Base-by-base conservation (phyloP, 768 basidiomycete genomes). In the Termitomyces sp. region DNA sequence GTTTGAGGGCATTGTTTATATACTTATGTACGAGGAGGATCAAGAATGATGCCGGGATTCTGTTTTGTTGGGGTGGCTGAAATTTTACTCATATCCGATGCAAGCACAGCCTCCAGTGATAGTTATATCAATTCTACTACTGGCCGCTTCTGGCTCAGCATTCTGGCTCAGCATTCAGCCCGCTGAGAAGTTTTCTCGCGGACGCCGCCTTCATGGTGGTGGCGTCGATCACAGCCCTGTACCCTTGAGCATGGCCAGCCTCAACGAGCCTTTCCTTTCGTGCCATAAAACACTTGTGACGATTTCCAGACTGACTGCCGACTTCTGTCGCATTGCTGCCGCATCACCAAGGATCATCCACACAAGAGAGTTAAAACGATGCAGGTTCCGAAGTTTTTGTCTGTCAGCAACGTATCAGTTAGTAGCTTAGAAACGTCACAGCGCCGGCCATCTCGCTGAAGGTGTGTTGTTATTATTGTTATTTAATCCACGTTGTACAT, bases 61-160 rank as follows among this genome's bases (percentile, higher is more conserved):
- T 58, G 45, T 48, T 42, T 33, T 28, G 44, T 57, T 38, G 57
- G 57, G 46, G 56, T 7, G n/a, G 22, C 22, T 20, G 28, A 49
- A 63, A 63, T 57, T 57, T 63, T 51, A 18, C 16, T n/a, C 24
- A 44, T 42, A 33, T 35, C 52, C 45, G 61, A 46, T 40, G 28
- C n/a, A 45, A 35, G 55, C 62, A 63, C 62, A 55, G 62, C 62
- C 62, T 49, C 33, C 13, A 16, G 15, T 2, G 50, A 44, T 39
- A 36, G 46, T 44, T 56, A 35, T 46, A 38, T 15, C 46, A 46
- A 48, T 39, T 15, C 20, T 24, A 40, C 7, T 39, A 18, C 13
- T 20, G 28, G 28, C 36, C 38, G n/a, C 36, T 15, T 15, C 6
- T 13, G 35, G 36, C 20, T 38, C 5, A 53, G 16, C 12, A 5